Base-by-base conservation (phyloP, 495 filamentous ascomycete genomes). In the Cenococcum geophilum region DNA sequence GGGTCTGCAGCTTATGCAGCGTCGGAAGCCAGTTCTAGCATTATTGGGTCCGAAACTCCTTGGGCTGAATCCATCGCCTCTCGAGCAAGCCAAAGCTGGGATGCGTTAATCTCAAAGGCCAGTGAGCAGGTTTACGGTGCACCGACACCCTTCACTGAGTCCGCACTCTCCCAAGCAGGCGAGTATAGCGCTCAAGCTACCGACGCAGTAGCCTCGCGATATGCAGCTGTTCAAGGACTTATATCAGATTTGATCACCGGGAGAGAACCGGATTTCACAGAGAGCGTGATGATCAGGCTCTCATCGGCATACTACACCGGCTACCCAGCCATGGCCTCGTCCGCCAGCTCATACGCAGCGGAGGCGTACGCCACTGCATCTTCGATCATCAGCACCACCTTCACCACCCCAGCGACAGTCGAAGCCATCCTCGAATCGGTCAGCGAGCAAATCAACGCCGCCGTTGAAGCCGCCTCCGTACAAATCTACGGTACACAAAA, bases 231-330 rank as follows among this genome's bases (percentile, higher is more conserved):
- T 1, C 82, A 85, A 67, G 81, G 77, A 21, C 76, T 96, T 1
- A 79, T 96, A 14, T 86, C 85, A 12, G 89, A 96, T 66, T 75
- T 96, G 2, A 75, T 96, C 25, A 69, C 76, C 49, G 91, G 88
- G 23, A 88, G 85, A 72, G 89, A 96, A 70, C 87, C 89, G 5
- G 80, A 84, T 14, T 96, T 89, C 67, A 89, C 87, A 0, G 89
- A 96, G 64, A 88, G 86, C 59, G 86, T 92, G 0, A 81, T 91
- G 76, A 83, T 76, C 57, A 81, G 86, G 21, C 79, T 96, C 5
- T 79, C 78, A 35, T 82, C 81, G 1, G 88, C 84, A 2, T 85
- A 85, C 67, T 76, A 82, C 63, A 81, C 78, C 0, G 79, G 79
- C 0, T 83, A 84, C 49, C 82, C 77, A 32, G 73, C 49, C 27